A percentile compares a stretch with the other conserved stretches of the same genome.
phyloP scores from a whole-genome alignment of 2,329 filamentous ascomycete genomes.

The Periconia sp. region DNA sequence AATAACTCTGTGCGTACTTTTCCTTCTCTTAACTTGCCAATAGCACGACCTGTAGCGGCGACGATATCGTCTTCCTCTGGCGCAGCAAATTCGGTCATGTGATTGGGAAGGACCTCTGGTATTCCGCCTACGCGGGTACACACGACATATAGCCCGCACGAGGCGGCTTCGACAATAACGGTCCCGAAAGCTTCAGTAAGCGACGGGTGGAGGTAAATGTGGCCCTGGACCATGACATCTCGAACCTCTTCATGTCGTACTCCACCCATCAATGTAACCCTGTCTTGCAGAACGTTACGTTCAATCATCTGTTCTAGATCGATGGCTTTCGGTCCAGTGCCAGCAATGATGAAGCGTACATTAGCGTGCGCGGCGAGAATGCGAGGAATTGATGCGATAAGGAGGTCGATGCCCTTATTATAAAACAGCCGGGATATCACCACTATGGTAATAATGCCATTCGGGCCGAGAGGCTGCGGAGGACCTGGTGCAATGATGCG shows the following conservation, averaged over 20 bases:
- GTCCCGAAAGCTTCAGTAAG: conserved; percentile 97
- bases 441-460: conserved; percentile 92
- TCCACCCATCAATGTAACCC: conserved; percentile 88
- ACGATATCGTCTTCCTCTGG: conserved; percentile 97
- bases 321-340: conserved; percentile 94
- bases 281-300: conserved; percentile 89
- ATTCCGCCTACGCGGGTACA: conserved; percentile 97
- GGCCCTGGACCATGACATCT: conserved; percentile 95
- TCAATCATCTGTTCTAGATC: conserved; percentile 99
- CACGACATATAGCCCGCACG: conserved; percentile 94
- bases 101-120: conserved; percentile 89
- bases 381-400: conserved; percentile 94
- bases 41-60: conserved; percentile 85
- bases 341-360: conserved; percentile 95
- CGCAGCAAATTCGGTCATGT: conserved; percentile 98
- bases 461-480: conserved; percentile 74
- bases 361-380: conserved; percentile 90
- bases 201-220: conserved; percentile 95
- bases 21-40: conserved; percentile 82
- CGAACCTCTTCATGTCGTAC: conserved; percentile 95
- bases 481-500: conserved; percentile 54
- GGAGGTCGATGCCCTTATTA: conserved; percentile 95
- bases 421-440: conserved; percentile 98
- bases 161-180: conserved; percentile 95
- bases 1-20: conserved; percentile 91